Evolutionary conservation across 164 flowering plant species (phyloP).

Genomic region (Annona cherimola): DNA sequence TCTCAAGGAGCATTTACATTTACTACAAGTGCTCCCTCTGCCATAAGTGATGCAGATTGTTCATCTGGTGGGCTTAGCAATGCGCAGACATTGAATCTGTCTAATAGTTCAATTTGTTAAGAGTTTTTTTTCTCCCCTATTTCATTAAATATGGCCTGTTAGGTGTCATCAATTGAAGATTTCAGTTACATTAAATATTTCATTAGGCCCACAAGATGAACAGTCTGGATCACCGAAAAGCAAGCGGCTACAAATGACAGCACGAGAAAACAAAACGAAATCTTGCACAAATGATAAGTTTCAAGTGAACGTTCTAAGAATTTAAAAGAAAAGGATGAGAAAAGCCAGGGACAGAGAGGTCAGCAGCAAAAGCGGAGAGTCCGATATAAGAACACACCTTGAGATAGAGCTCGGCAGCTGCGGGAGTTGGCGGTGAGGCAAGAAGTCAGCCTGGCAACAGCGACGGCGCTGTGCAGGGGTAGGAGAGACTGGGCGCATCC

Average conservation of each 20-base stretch:
- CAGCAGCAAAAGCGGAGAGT: conserved; percentile 62
- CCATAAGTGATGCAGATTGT: neutral
- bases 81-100: neutral
- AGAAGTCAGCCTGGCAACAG: conserved; percentile 72
- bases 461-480: conserved; percentile 76
- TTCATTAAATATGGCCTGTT: too few species aligned
- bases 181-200: too few species aligned
- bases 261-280: too few species aligned
- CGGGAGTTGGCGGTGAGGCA: conserved; percentile 59
- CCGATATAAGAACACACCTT: conserved; percentile 87
- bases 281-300: too few species aligned
- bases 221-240: neutral
- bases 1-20: neutral
- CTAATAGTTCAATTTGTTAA: too few species aligned
- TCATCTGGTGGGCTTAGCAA: neutral
- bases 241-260: neutral
- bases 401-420: conserved; percentile 74
- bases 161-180: too few species aligned
- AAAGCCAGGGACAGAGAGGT: conserved; percentile 23
- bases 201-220: neutral
- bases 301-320: neutral
- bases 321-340: conserved; percentile 7
- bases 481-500: conserved; percentile 58
- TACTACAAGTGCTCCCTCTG: neutral
- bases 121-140: too few species aligned